Evolutionary conservation across 192 early-diverging fungal genomes (phyloP), one percentile per base, ranked within the genome.

Genomic region (Umbelopsis sp.): DNA sequence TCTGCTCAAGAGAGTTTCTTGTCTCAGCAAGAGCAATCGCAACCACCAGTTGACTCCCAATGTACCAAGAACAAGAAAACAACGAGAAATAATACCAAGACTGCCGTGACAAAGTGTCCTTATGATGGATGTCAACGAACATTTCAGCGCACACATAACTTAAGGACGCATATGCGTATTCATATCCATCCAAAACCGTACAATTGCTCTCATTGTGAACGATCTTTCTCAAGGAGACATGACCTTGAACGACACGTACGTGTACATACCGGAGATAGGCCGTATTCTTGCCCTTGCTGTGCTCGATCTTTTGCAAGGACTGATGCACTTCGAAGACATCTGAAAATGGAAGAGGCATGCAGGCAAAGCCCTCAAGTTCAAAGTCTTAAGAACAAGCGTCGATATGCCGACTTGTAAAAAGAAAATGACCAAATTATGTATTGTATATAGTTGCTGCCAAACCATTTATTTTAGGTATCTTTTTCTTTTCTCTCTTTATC

Each of bases 201-300:
- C 18, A 61, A 61, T 20, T 72, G 71, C 18, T 23, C 23, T 15
- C 47, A 66, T n/a, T 72, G 71, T 5, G 45, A 72, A 21, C 48
- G 71, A 18, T 37, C 21, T 25, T 72, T 72, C 30, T 51, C 49
- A n/a, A 64, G 71, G 13, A 30, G 71, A 13, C 71, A 72, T 72
- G 71, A 72, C 52, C 49, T 72, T 13, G 71, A 72, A 49, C 48
- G 71, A 20, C 71, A 72, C 47, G 65, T 49, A 30, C 61, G 71
- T 10, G 71, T 72, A 9, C 71, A 72, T 51, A 66, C 71, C 3
- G 71, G 71, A 22, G 64, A 51, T 47, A 48, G 65, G n/a, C 71
- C 71, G 4, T 72, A 72, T 27, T 41, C 35, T 9, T 72, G 71
- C 23, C 71, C 71, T 20, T 21, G 33, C 22, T 72, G 71, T 45